Base-by-base conservation (phyloP, 768 basidiomycete genomes). In the Paxillus involutus region DNA sequence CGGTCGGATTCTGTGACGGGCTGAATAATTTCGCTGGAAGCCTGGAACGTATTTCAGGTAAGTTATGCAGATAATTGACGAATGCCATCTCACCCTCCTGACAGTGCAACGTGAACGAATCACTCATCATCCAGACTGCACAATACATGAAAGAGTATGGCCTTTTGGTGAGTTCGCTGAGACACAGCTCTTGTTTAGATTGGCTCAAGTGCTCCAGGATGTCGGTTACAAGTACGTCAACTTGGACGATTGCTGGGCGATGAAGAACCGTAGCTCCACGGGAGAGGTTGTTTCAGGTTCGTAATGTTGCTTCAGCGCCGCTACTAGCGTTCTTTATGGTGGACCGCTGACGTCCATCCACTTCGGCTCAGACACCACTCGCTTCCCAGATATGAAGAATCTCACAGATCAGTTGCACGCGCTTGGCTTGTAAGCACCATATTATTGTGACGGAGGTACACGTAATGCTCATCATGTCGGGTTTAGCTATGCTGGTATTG, bases 41-140 rank as follows among this genome's bases (percentile, higher is more conserved):
- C 85, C 5, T 87, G 85, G 85, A 86, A 86, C 60, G 84, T 78
- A 5, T 86, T 80, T 53, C 77, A 79, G 60, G 84, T 84, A 57
- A 35, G 75, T 59, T n/a, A 9, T 21, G 29, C 32, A 16, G 16
- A 24, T 29, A n/a, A 56, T 33, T 40, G 10, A 24, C 30, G 11
- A 4, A 14, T 13, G 26, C 55, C 29, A 21, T 26, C 30, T 44
- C 11, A 12, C 21, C 13, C 6, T 26, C 11, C 45, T 47, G 33
- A 49, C 50, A 84, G 83, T 86, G 84, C 65, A 72, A 80, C 59
- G 83, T 85, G 55, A 73, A 81, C 55, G 81, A 84, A 60, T 72
- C 69, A 1, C 63, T 82, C 13, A 71, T 85, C 12, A 54, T 84
- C 1, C 68, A 79, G 47, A 80, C 79, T 3, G 80, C 84, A 1